Percentiles rank a stretch among this genome's conserved stretches.
Evolutionary conservation across 495 filamentous ascomycete genomes (phyloP).

Genomic region (Sabuloglossum arenarium): DNA sequence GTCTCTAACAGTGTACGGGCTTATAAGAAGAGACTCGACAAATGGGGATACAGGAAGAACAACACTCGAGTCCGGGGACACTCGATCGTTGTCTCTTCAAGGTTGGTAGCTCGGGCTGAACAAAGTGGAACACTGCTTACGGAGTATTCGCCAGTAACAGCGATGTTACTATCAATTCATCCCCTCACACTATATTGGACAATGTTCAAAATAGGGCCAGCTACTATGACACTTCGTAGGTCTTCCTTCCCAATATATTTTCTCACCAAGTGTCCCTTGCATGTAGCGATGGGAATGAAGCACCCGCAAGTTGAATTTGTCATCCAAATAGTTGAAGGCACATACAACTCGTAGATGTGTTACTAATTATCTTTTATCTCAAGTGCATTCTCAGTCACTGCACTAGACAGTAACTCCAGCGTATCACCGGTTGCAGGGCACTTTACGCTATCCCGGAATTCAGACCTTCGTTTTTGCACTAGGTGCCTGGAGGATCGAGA

Average conservation of each 20-base stretch:
- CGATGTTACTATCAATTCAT: not conserved
- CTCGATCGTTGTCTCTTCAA: not conserved
- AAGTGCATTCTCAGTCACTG: not conserved
- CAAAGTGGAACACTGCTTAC: not conserved
- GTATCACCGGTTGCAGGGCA: not conserved
- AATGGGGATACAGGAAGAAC: not conserved
- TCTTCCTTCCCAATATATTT: not conserved
- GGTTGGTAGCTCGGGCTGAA: not conserved
- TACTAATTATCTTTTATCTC: not conserved
- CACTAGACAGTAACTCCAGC: not conserved
- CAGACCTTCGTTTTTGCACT: not conserved
- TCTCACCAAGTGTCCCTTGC: too few relatives aligned
- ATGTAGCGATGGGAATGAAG: too few relatives aligned
- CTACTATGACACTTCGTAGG: not conserved
- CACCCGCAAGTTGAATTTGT: not conserved
- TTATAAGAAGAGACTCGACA: not conserved
- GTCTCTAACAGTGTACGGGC: not conserved
- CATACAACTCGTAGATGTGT: not conserved
- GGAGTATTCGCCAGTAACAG: not conserved
- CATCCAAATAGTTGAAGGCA: not conserved
- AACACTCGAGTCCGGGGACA: not conserved
- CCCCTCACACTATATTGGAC: not conserved
- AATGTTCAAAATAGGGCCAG: not conserved
- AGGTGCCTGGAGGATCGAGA: not conserved
- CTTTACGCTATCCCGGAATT: not conserved